Evolutionary conservation across 306 rosid species (phyloP), one percentile per base, ranked within the genome.

Genomic region (Quercus suber): DNA sequence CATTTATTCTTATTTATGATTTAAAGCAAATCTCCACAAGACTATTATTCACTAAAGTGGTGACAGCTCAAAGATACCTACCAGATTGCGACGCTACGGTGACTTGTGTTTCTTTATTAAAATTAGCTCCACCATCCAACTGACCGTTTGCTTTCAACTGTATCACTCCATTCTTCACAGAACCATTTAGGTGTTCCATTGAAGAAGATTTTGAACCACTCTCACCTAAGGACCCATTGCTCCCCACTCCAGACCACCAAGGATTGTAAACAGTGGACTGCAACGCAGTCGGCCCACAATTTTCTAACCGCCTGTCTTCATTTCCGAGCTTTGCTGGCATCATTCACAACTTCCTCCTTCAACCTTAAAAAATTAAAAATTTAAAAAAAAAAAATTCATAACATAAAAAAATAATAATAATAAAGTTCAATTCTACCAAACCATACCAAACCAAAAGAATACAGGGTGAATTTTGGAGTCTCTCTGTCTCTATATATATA

Each of bases 321-420:
- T 68, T 79, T 53, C 89, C 91, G 61, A 93, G 86, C 82, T 88
- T 88, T 35, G 89, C 89, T 15, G 91, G 94, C 98, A 91, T 91
- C 82, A 61, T 93, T 84, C 80, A 80, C 83, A 72, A 77, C 77
- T 79, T 79, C 79, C 74, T 72, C 86, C 87, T 84, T 51, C 21
- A 86, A 79, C 41, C 75, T 74, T 28, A 58, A 45, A 82, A 82
- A 73, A 12, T 2, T 37, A 31, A 31, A 18, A 78, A 51, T 45
- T 70, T 0, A 31, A 19, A 51, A 49, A 56, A 69, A 4, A 55
- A 12, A 37, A 52, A 76, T 2, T 41, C 60, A 30, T 20, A 31
- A 76, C 11, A 58, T 31, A 55, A 17, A 18, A 41, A 41, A 8
- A 41, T 8, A 41, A 41, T 7, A 41, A 71, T 79, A 41, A 71